These are phyloP conservation scores for Mallotus repandus DNA, from an alignment of 441 rosid genomes.

Conservation along the genomic window DNA sequence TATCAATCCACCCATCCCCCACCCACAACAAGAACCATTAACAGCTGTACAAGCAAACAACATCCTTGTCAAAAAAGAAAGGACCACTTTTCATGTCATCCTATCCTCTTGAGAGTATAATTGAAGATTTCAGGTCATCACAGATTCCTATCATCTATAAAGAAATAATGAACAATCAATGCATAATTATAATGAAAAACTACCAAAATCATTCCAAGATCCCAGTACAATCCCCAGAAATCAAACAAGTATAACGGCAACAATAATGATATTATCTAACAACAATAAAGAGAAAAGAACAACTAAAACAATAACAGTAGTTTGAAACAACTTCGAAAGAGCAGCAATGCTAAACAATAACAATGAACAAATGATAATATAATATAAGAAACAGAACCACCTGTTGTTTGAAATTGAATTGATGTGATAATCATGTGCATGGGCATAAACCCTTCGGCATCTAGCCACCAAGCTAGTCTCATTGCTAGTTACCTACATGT, in stretches of 20 bases:
- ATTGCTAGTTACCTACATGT: slow-evolving; percentile 64
- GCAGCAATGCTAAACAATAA: not conserved
- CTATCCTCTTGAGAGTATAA: not conserved
- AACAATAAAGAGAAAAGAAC: not conserved
- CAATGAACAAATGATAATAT: slow-evolving; percentile 1
- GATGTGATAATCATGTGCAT: slow-evolving; percentile 99
- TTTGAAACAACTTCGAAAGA: not conserved
- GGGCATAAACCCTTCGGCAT: slow-evolving; percentile 93
- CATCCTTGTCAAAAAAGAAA: too few relatives aligned
- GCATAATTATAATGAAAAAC: not conserved
- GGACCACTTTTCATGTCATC: not conserved
- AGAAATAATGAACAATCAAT: not conserved
- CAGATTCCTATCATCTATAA: slow-evolving; percentile 7
- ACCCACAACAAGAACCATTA: not conserved
- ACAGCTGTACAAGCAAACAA: not conserved
- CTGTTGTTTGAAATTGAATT: slow-evolving; percentile 97
- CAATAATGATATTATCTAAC: not conserved
- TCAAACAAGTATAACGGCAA: slow-evolving; percentile 8
- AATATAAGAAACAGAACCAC: slow-evolving; percentile 33
- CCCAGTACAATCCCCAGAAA: not conserved
- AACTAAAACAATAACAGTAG: too few relatives aligned
- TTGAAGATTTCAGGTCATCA: not conserved
- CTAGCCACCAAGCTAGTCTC: slow-evolving; percentile 88
- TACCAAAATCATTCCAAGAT: not conserved
- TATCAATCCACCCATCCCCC: not conserved